phyloP scores from a whole-genome alignment of 2,329 filamentous ascomycete genomes.

The Aureobasidium sp. region DNA sequence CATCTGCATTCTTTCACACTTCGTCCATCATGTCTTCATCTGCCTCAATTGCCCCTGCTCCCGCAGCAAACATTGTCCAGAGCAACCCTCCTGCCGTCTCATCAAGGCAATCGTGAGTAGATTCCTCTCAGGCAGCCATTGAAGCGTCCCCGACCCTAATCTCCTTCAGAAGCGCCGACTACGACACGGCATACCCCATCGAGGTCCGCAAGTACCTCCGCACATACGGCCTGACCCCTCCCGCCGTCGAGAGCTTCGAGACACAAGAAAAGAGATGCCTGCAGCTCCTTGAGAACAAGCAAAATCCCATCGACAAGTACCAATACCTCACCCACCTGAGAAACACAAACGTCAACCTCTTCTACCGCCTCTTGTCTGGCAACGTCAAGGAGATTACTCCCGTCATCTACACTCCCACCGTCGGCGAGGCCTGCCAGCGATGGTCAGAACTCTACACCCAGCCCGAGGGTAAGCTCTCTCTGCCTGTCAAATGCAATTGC shows the following conservation, averaged over 20 bases:
- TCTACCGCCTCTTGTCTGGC: conserved; percentile 74
- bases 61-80: conserved; percentile 20
- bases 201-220: conserved; percentile 45
- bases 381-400: conserved; percentile 72
- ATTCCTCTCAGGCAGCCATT: background rate
- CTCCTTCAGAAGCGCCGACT: conserved; percentile 37
- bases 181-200: conserved; percentile 42
- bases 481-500: background rate
- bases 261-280: conserved; percentile 50
- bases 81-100: conserved; percentile 30
- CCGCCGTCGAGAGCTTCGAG: conserved; percentile 44
- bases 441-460: conserved; percentile 95
- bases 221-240: conserved; percentile 48
- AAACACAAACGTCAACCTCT: conserved; percentile 69
- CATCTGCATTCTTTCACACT: background rate
- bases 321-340: conserved; percentile 73
- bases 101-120: conserved; percentile 24
- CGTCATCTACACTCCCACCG: conserved; percentile 79
- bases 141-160: conserved; percentile 15
- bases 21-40: conserved; percentile 27
- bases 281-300: conserved; percentile 64
- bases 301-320: conserved; percentile 72
- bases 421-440: conserved; percentile 92
- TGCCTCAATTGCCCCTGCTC: conserved; percentile 26
- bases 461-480: conserved; percentile 63